Percentiles rank a stretch among this genome's conserved stretches.
Evolutionary conservation across 345 rosid genomes (phyloP).

Genomic region (Microcos paniculata): DNA sequence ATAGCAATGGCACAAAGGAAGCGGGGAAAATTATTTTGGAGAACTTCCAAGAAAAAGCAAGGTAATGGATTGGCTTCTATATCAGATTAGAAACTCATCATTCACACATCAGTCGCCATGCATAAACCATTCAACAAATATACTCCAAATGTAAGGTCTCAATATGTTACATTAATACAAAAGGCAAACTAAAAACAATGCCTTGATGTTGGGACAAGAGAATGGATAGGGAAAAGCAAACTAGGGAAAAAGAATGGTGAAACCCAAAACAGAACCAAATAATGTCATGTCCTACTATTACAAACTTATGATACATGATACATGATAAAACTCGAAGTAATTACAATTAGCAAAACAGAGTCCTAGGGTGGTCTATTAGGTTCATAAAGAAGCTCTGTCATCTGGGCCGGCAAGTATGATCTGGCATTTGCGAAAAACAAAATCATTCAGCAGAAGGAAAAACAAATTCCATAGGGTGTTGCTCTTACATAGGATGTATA

Average conservation of each 20-base stretch:
- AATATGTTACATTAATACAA: slow-evolving; percentile 28
- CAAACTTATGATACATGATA: slow-evolving; percentile 39
- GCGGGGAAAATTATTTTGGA: too few species aligned
- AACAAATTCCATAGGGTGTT: neutral
- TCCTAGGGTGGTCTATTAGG: slow-evolving; percentile 12
- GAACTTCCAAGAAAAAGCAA: neutral
- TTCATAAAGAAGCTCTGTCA: slow-evolving; percentile 42
- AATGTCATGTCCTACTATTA: slow-evolving; percentile 26
- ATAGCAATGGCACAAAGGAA: too few species aligned
- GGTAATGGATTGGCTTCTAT: neutral
- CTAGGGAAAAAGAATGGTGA: slow-evolving; percentile 3
- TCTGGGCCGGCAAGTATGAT: slow-evolving; percentile 65
- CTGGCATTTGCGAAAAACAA: slow-evolving; percentile 31
- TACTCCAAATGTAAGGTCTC: neutral
- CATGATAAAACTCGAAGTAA: slow-evolving; percentile 24
- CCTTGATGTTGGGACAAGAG: slow-evolving; percentile 24
- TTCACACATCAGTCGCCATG: neutral
- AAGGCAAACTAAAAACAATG: slow-evolving; percentile 42
- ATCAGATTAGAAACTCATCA: neutral
- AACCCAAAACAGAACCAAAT: slow-evolving; percentile 24
- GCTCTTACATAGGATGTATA: neutral
- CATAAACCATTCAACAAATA: slow-evolving; percentile 9
- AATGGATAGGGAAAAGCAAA: neutral
- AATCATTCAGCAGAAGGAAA: neutral
- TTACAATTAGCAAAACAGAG: slow-evolving; percentile 37